Evolutionary conservation across 2,329 filamentous ascomycete species (phyloP).

Genomic region (Ophiostoma fasciatum): DNA sequence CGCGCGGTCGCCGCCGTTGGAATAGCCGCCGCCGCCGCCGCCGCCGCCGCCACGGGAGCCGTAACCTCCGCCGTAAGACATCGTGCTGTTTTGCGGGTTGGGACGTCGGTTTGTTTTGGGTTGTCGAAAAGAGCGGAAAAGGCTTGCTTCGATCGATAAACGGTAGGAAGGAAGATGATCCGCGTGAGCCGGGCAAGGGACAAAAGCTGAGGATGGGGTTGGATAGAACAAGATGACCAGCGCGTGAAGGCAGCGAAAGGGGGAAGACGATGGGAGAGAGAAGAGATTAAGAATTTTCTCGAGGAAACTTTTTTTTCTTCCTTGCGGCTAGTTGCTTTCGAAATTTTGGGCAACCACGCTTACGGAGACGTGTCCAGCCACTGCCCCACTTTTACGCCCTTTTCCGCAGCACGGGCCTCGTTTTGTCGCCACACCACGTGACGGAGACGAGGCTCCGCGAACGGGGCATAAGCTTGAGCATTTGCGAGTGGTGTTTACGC

Average conservation of each 20-base stretch:
- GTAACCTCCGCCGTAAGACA: constrained; percentile 32
- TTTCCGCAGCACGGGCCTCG: not conserved
- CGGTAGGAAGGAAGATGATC: too few relatives aligned
- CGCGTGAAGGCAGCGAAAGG: not conserved
- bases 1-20: constrained; percentile 32
- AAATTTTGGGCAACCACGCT: constrained; percentile 4
- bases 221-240: not conserved
- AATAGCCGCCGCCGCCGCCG: constrained; percentile 34
- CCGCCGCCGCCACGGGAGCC: constrained; percentile 27
- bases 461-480: too few relatives aligned
- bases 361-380: not conserved
- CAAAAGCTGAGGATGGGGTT: not conserved
- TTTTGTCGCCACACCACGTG: constrained; percentile 10
- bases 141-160: too few relatives aligned
- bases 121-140: not conserved
- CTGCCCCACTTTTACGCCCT: constrained; percentile 7
- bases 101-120: not conserved
- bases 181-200: too few relatives aligned
- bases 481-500: too few relatives aligned
- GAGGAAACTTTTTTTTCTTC: constrained; percentile 9
- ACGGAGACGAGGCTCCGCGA: too few relatives aligned
- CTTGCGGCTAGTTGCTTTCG: constrained; percentile 4
- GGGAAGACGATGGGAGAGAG: constrained; percentile 8
- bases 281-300: constrained; percentile 8
- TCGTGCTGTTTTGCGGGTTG: constrained; percentile 14